These are phyloP conservation scores for Ophiosphaerella korrae DNA, from an alignment of 2,329 filamentous ascomycete species.

Conservation along the genomic window DNA sequence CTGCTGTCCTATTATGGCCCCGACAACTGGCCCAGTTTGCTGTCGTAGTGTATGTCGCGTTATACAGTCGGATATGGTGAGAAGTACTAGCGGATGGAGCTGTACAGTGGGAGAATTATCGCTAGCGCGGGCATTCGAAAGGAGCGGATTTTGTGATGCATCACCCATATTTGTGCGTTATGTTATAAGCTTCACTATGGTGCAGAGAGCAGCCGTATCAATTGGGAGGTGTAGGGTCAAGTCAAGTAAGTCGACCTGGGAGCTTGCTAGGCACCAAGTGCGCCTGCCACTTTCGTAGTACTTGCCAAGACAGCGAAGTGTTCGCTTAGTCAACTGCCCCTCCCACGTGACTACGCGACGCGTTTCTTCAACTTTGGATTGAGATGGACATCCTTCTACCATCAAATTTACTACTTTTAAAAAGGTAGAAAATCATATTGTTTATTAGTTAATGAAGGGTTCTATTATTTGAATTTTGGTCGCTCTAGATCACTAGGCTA, in stretches of 20 bases:
- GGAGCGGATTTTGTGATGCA: constrained; percentile 47
- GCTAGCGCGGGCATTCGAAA: constrained; percentile 54
- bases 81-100: constrained; percentile 90
- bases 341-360: constrained; percentile 6
- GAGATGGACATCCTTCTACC: too few relatives aligned
- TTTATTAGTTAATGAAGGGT: too few relatives aligned
- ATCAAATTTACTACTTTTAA: too few relatives aligned
- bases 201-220: neutral
- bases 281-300: constrained; percentile 2
- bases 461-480: too few relatives aligned
- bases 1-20: constrained; percentile 88
- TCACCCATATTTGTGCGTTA: constrained; percentile 41
- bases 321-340: neutral
- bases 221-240: constrained; percentile 1
- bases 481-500: too few relatives aligned
- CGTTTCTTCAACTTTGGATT: too few relatives aligned
- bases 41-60: constrained; percentile 83
- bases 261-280: constrained; percentile 3
- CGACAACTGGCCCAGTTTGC: constrained; percentile 76
- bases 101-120: constrained; percentile 80
- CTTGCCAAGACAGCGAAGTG: constrained; percentile 1
- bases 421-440: neutral
- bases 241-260: neutral
- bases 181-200: neutral
- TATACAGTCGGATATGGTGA: constrained; percentile 96